phyloP scores from a whole-genome alignment of 768 basidiomycete species.

The Ramaria sp. region DNA sequence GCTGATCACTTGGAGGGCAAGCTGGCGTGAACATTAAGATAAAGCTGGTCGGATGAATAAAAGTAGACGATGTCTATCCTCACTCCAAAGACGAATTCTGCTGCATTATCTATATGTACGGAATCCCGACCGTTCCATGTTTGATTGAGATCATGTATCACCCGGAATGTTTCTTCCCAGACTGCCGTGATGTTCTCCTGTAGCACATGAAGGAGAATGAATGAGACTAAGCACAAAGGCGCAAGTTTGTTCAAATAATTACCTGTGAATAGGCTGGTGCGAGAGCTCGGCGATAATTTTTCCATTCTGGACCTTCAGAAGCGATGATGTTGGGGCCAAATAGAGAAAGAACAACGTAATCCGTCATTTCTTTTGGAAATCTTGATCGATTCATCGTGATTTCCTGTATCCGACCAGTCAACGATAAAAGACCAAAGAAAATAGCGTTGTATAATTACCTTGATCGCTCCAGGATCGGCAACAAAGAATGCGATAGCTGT shows the following conservation, averaged over 20 bases:
- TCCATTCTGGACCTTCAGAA: conserved; percentile 33
- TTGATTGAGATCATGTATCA: conserved; percentile 29
- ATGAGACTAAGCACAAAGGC: conserved; percentile 5
- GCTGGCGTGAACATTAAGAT: conserved; percentile 11
- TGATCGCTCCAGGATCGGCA: neutral
- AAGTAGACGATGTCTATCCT: conserved; percentile 8
- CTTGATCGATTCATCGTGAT: neutral
- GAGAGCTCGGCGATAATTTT: conserved; percentile 33
- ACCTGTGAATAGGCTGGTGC: conserved; percentile 32
- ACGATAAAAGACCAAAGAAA: neutral
- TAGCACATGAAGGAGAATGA: neutral
- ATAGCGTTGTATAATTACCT: neutral
- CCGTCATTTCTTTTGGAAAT: neutral
- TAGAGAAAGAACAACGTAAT: conserved; percentile 9
- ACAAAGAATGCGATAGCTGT: neutral
- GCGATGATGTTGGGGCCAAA: conserved; percentile 39
- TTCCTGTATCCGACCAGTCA: neutral
- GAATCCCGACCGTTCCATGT: conserved; percentile 16
- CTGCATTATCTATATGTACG: neutral
- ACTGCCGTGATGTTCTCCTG: conserved; percentile 29
- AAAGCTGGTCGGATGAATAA: neutral
- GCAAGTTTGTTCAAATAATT: conserved; percentile 19
- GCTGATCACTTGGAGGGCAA: conserved; percentile 18
- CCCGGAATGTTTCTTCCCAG: conserved; percentile 27
- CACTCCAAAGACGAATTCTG: conserved; percentile 5